Base-by-base conservation (phyloP, 768 basidiomycete genomes). In the Tephrocybe sp. region DNA sequence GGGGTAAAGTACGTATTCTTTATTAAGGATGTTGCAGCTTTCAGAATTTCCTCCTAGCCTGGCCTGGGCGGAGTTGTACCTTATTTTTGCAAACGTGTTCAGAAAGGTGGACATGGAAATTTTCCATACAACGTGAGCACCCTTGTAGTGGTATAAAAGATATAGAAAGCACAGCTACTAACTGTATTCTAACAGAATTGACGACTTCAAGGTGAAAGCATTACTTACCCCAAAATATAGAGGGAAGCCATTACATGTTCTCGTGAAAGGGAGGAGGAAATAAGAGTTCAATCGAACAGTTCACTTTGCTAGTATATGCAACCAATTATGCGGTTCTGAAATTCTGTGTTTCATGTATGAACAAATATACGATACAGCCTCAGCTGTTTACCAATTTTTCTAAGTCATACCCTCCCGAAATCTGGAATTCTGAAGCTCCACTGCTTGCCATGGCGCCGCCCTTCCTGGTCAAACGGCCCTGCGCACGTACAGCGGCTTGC, bases 401-500 rank as follows among this genome's bases (percentile, higher is more conserved):
- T 57, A 90, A 61, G n/a, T 72, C 76, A 57, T 75, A 66, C 2
- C 80, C 79, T 21, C 81, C 77, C 42, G 84, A 78, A 50, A 91
- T 77, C 67, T 93, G 91, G 71, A 92, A 93, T 64, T 93, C 91
- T 25, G 77, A 78, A 15, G 74, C 72, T 33, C 83, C 84, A 45
- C 75, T 80, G 55, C 81, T 80, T 53, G 80, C 71, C 79, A 91
- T 82, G 45, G 79, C 72, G 18, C 94, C 94, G 23, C 81, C 82
- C 65, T 84, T 84, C 75, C 87, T 94, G 47, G 82, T 80, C 49
- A 88, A 68, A 43, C 89, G 77, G 8, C 94, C 94, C 61, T 91
- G 91, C 11, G 79, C 76, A 37, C 94, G 80, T 24, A 95, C 93
- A 36, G 86, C 80, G 47, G 80, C 80, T 59, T 86, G 83, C 94